Conservation (phyloP, 2,329 filamentous ascomycete species). For the Graphilbum fragrans region DNA sequence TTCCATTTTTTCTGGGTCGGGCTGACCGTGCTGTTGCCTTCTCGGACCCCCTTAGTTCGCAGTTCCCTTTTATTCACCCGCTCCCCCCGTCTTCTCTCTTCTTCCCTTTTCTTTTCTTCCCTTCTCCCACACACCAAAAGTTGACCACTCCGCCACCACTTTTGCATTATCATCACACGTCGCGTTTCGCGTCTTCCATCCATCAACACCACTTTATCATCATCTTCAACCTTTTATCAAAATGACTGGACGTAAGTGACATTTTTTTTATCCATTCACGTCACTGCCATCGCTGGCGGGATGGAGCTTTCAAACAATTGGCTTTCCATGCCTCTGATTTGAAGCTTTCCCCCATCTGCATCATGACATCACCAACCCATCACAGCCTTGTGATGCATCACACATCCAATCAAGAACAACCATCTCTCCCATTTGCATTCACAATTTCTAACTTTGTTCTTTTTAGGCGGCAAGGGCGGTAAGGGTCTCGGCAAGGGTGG, state of each 20-base stretch:
- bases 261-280: background rate
- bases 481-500: conserved; percentile 59
- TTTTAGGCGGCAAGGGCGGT: background rate
- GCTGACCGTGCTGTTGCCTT: background rate
- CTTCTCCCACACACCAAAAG: conserved; percentile 10
- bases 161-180: conserved; percentile 17
- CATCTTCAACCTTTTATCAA: conserved; percentile 28
- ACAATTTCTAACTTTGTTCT: background rate
- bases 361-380: too few relatives aligned
- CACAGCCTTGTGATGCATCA: too few relatives aligned
- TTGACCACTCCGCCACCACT: conserved; percentile 14
- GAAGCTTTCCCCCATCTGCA: background rate
- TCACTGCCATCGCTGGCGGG: background rate
- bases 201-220: conserved; percentile 17
- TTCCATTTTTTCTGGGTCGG: background rate
- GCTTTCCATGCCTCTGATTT: background rate
- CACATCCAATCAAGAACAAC: too few relatives aligned
- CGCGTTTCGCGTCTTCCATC: conserved; percentile 12
- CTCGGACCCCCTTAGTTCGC: background rate
- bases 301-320: background rate
- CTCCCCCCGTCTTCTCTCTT: background rate
- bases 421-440: background rate
- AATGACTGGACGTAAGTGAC: conserved; percentile 55
- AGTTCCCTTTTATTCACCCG: conserved; percentile 5
- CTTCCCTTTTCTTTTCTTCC: conserved; percentile 3